A percentile compares a stretch with the other conserved stretches of the same genome.
Evolutionary conservation across 1,284 basidiomycete species (phyloP).

Genomic region (Mycosarcoma maydis): DNA sequence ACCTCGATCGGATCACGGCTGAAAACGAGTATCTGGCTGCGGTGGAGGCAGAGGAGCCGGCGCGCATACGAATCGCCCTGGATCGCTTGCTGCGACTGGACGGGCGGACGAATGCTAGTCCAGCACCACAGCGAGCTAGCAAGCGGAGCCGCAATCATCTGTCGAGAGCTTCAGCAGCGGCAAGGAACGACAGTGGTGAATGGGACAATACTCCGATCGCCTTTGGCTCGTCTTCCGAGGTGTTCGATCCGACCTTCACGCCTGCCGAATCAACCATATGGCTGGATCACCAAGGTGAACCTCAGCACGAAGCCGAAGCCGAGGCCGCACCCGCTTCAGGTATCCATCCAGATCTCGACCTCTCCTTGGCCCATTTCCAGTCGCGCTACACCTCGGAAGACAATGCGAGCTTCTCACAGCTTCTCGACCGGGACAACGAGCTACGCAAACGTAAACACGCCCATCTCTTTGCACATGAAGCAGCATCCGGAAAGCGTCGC

Average conservation of each 20-base stretch:
- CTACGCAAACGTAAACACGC: conserved; percentile 43
- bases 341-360: conserved; percentile 18
- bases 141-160: not conserved
- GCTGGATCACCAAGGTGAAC: not conserved
- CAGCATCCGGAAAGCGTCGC: conserved; percentile 30
- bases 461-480: conserved; percentile 54
- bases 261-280: conserved; percentile 15
- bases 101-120: conserved; percentile 5
- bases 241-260: conserved; percentile 20
- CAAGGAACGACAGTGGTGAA: conserved; percentile 3
- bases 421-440: conserved; percentile 53
- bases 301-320: conserved; percentile 3
- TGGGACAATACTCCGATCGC: conserved; percentile 43
- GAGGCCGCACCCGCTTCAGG: conserved; percentile 16
- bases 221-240: not conserved
- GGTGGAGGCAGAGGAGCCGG: conserved; percentile 47
- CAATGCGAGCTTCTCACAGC: conserved; percentile 61
- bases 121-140: conserved; percentile 1
- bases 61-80: conserved; percentile 29
- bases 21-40: conserved; percentile 63
- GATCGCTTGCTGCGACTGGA: conserved; percentile 41
- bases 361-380: conserved; percentile 57
- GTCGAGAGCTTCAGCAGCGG: not conserved
- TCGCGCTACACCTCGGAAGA: conserved; percentile 62
- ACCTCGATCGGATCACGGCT: conserved; percentile 51